Percentiles rank a stretch among this genome's conserved stretches.
Conservation (phyloP, 2,329 filamentous ascomycete species). For the Lachnellula suecica region DNA sequence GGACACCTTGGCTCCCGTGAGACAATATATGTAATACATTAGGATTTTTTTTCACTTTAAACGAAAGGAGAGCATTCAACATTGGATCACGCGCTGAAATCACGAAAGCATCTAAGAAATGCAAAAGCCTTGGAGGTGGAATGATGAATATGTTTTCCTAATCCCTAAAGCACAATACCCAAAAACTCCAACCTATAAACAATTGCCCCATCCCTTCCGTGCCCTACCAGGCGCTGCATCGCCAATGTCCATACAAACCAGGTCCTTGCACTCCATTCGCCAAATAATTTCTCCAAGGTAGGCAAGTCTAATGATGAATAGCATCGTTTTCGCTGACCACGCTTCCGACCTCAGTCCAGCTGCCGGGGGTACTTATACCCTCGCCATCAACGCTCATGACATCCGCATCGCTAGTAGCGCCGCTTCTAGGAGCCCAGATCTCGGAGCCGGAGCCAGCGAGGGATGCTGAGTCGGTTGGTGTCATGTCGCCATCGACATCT, state of each 20-base stretch:
- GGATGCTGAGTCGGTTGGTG: conserved; percentile 59
- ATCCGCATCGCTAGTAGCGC: conserved; percentile 46
- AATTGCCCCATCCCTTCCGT: background rate
- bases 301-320: conserved; percentile 24
- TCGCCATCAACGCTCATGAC: conserved; percentile 58
- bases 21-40: no score
- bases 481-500: conserved; percentile 52
- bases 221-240: background rate
- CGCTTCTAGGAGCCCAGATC: conserved; percentile 34
- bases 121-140: background rate
- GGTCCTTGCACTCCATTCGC: conserved; percentile 1
- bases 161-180: background rate
- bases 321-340: conserved; percentile 48
- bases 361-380: conserved; percentile 58
- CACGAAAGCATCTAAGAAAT: background rate
- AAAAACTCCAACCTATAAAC: background rate
- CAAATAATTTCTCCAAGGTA: conserved; percentile 2
- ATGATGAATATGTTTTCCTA: background rate
- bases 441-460: conserved; percentile 51
- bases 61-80: no score
- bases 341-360: conserved; percentile 66
- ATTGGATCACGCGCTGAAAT: no score
- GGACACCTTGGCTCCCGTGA: no score
- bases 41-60: no score
- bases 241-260: background rate